Conservation (phyloP, 2,329 filamentous ascomycete species). For the Aspergillus tamarii region DNA sequence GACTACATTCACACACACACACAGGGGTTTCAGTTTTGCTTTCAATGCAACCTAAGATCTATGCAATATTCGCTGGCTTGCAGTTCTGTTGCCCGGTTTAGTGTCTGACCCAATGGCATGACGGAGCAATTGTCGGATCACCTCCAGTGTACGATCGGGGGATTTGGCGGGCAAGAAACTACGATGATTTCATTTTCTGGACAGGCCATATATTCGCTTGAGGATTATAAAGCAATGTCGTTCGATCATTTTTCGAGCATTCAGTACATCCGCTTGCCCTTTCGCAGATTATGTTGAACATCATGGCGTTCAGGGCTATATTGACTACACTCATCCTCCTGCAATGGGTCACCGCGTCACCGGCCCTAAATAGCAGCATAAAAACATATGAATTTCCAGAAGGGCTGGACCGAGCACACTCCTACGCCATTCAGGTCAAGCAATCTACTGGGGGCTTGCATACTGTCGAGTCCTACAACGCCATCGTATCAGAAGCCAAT, state of each 20-base stretch:
- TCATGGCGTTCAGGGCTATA: neutral
- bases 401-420: neutral
- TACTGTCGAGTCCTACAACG: neutral
- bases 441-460: neutral
- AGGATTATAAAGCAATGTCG: neutral
- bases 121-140: neutral
- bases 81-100: neutral
- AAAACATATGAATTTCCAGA: neutral
- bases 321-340: neutral
- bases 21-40: fast-evolving
- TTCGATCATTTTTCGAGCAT: no score
- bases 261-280: neutral
- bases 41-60: neutral
- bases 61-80: neutral
- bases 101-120: neutral
- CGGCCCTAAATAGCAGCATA: neutral
- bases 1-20: neutral
- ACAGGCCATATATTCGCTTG: neutral
- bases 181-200: neutral
- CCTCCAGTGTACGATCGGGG: neutral
- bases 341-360: neutral
- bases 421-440: neutral
- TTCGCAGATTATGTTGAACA: neutral
- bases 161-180: neutral
- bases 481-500: slow-evolving; percentile 8